Base-by-base conservation (phyloP, 139 green algal species). In the Tetraselmis chui region DNA sequence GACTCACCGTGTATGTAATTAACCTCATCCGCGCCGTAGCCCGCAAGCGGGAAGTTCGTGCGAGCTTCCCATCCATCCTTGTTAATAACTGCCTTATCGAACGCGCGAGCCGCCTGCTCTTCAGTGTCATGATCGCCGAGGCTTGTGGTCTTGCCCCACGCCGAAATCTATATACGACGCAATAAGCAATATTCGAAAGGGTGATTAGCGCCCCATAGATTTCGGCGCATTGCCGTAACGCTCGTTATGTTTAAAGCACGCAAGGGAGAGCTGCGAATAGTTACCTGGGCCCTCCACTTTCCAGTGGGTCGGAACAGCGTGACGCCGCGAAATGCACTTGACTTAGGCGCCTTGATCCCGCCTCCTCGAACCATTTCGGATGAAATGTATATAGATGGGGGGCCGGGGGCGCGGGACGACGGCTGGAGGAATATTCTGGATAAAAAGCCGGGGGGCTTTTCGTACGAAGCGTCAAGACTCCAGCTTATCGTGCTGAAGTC, bases 81-180 rank as follows among this genome's bases (percentile, higher is more conserved):
- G 84, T 88, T 88, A 67, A 91, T 89, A 24, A 80, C 82, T 1
- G 88, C 88, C 28, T 84, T 80, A 78, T 91, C 88, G 75, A 90
- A 91, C 0, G 86, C 86, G 23, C 83, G 78, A 5, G 88, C 88
- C 1, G 88, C 88, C 29, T 87, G 86, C 23, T 87, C 84, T 80
- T 91, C 86, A 1, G 88, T 89, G 30, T 89, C 83, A 30, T 91
- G 86, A 77, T 89, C 86, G 18, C 88, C 88, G 67, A 91, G 83
- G 18, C 67, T 85, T 1, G 83, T 86, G 23, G 86, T 89, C 24
- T 85, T 87, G 1, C 88, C 88, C 23, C 76, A 76, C 2, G 80
- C 77, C 23, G 45, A 81, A n/a, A 88, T 88, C 84, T 87, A 81
- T 58, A 28, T 24, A 81, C 29, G 59, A 81, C 28, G 25, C 28